Base-by-base conservation (phyloP, 352 stramenopile species). In the Phytophthora aleatoria region DNA sequence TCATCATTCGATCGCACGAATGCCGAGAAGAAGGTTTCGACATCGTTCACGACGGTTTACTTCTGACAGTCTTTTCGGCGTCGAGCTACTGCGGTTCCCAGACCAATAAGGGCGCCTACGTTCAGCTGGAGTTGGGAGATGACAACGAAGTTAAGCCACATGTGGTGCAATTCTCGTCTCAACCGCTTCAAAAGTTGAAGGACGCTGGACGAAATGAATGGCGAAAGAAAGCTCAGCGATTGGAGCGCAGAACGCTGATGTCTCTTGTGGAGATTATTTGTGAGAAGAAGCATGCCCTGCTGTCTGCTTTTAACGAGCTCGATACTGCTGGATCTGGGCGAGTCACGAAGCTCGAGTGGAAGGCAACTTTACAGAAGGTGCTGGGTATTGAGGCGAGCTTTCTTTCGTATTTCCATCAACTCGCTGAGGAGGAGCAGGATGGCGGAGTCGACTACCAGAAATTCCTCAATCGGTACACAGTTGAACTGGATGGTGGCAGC, bases 1-100 rank as follows among this genome's bases (percentile, higher is more conserved):
- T 98, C 2, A 85, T 98, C 26, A 96, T 98, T 67, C 90, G 94
- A n/a, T 97, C 90, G 1, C 94, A 98, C 55, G 93, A 98, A 66
- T 98, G 91, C 56, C 85, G 95, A 47, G 79, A 93, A 68, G 81
- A 97, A 73, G 94, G 94, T 0, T 98, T 95, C 56, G 85, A 96
- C 27, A 91, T 93, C 20, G 69, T 73, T n/a, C 89, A 97, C 65
- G 86, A 97, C 47, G 87, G 87, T 9, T 55, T 94, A 59, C 59
- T 96, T 28, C 60, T 98, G 38, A 97, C 91, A 2, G 87, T 98
- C 3, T 98, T 98, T 68, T 97, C 89, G 10, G 93, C 93, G 7
- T 97, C 89, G 9, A 95, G 85, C 59, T 98, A 98, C 65, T 97
- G 92, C 57, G 90, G 90, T 2, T 95, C 87, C 7, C 88, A 96